Conservation (phyloP, 2,329 filamentous ascomycete genomes). For the Sporothrix pseudoabietina region DNA sequence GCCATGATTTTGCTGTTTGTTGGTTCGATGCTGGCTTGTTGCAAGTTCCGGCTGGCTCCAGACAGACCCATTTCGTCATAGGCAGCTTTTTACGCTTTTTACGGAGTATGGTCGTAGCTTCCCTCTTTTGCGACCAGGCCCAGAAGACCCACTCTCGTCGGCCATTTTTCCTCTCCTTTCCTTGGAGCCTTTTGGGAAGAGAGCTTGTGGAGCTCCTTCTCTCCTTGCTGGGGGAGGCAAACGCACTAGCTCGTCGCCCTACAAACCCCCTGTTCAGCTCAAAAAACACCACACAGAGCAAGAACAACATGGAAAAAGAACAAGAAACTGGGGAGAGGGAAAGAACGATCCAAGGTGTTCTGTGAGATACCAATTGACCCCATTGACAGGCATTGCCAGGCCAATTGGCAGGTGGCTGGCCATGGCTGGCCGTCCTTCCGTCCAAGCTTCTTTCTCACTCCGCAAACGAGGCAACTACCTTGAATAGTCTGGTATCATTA, state of each 20-base stretch:
- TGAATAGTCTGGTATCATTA: not conserved
- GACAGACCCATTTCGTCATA: constrained; percentile 30
- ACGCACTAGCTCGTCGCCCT: not conserved
- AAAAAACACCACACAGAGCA: not conserved
- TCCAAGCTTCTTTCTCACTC: constrained; percentile 5
- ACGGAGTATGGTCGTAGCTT: not conserved
- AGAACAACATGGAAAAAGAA: not conserved
- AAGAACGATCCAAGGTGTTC: not conserved
- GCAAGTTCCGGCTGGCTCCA: constrained; percentile 8
- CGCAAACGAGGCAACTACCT: constrained; percentile 15
- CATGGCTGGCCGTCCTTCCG: not conserved
- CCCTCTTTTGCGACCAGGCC: not conserved
- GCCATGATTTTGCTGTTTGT: not conserved
- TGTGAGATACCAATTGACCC: not conserved
- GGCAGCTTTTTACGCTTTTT: not conserved
- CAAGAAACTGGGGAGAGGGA: not conserved
- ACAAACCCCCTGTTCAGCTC: constrained; percentile 17
- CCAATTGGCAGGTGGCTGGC: constrained; percentile 5
- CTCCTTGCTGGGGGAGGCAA: not conserved
- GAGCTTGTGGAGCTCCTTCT: not conserved
- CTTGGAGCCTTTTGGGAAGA: not conserved
- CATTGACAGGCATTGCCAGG: constrained; percentile 3
- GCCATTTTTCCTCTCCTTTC: not conserved
- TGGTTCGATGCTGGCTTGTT: not conserved
- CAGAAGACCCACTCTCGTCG: not conserved